These are phyloP conservation scores for Colletotrichum sp. DNA, from an alignment of 2,329 filamentous ascomycete genomes.

Conservation along the genomic window DNA sequence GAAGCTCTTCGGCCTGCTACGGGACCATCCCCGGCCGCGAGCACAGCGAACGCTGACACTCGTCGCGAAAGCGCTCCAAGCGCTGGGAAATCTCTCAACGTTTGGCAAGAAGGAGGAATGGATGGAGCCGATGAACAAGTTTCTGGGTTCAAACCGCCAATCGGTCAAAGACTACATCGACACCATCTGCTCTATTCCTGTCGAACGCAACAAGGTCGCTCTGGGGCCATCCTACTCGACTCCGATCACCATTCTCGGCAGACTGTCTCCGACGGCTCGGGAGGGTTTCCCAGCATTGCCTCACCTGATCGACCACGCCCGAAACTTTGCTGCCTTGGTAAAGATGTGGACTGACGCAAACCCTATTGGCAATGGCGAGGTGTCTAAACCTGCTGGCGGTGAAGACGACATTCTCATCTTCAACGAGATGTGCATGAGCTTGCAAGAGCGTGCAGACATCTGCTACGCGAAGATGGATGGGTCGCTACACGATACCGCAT, in stretches of 20 bases:
- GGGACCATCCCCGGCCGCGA: constrained; percentile 80
- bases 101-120: constrained; percentile 97
- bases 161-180: constrained; percentile 90
- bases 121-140: constrained; percentile 99
- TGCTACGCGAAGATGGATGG: constrained; percentile 57
- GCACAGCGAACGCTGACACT: constrained; percentile 89
- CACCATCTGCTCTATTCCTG: constrained; percentile 81
- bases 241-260: constrained; percentile 85
- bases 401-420: constrained; percentile 61
- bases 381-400: neutral
- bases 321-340: constrained; percentile 83
- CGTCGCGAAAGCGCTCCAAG: constrained; percentile 91
- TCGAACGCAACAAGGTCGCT: constrained; percentile 67
- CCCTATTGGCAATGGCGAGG: constrained; percentile 29
- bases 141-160: constrained; percentile 76
- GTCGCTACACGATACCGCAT: constrained; percentile 43
- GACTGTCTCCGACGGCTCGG: constrained; percentile 78
- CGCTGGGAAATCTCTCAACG: constrained; percentile 85
- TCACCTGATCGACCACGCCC: constrained; percentile 88
- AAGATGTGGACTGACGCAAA: constrained; percentile 76
- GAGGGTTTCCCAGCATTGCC: constrained; percentile 95
- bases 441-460: constrained; percentile 57
- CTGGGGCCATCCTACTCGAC: constrained; percentile 79
- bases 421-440: constrained; percentile 52
- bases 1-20: constrained; percentile 85